Base-by-base conservation (phyloP, 2,329 filamentous ascomycete genomes). In the Trichoderma sp. region DNA sequence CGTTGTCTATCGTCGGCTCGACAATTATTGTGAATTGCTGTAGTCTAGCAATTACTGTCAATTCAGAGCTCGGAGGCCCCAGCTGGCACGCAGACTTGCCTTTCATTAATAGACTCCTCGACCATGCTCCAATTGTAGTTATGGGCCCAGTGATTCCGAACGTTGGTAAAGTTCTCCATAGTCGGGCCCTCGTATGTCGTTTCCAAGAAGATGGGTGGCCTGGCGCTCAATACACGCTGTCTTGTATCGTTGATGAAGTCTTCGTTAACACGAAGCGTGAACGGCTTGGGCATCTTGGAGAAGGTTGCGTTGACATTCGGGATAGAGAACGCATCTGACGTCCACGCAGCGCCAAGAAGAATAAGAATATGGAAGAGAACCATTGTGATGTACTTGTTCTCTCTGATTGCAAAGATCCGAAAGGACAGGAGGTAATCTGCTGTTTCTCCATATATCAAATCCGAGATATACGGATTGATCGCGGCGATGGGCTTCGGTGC, bases 221-320 rank as follows among this genome's bases (percentile, higher is more conserved):
- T 59, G 10, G 56, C 28, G n/a, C 14, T 14, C 39, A 19, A 14
- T 1, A 59, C 56, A 10, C 56, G 7, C 28, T 34, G 56, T 39
- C 56, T 39, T n/a, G 43, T 59, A 5, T 59, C 44, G 12, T 59
- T 44, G n/a, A 59, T 59, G 56, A 59, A 59, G 24, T 3, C 2
- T 14, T 24, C n/a, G 19, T 59, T 15, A 24, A 59, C 44, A 9
- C 7, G 15, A 7, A 48, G 47, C 19, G 24, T n/a, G 28, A 58
- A 58, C 9, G 55, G 43, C n/a, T 34, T 58, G 26, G 55, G 43
- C 1, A 26, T 17, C 19, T 24, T 24, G 19, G 3, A 7, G 43
- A 59, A 59, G 4, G 43, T 48, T 9, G 19, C 26, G 5, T 24
- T 34, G 15, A 48, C 28, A 34, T 59, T 48, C 14, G 56, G 51